Conservation (phyloP, 2,329 filamentous ascomycete genomes). For the Trichoderma oligosporum region DNA sequence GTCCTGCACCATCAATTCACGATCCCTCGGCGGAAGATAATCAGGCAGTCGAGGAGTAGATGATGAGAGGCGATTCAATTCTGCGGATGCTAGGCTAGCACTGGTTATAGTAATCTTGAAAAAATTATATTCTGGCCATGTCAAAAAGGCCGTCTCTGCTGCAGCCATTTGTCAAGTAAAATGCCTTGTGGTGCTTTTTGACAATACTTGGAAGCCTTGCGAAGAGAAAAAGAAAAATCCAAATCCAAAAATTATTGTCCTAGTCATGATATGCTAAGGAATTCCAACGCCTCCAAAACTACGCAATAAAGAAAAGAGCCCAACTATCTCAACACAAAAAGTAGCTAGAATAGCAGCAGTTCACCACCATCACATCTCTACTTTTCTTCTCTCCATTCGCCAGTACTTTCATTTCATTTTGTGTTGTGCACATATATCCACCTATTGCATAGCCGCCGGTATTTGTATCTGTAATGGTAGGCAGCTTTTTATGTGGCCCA, state of each 20-base stretch:
- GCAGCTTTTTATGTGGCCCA: background rate
- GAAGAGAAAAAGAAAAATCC: background rate
- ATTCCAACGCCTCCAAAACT: constrained; percentile 3
- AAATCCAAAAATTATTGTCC: background rate
- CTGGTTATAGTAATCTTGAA: background rate
- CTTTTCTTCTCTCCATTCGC: background rate
- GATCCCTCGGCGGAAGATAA: constrained; percentile 29
- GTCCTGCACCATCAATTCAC: constrained; percentile 45
- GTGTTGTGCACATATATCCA: too few species aligned
- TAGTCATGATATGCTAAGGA: background rate
- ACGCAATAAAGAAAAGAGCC: background rate
- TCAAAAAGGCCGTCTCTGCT: background rate
- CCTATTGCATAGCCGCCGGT: background rate
- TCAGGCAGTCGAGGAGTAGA: constrained; percentile 23
- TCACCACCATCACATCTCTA: background rate
- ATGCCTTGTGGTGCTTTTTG: background rate
- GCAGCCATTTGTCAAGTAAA: background rate
- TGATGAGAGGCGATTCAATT: background rate
- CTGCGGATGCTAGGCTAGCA: background rate
- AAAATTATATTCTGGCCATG: background rate
- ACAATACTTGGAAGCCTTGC: background rate
- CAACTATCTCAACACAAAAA: background rate
- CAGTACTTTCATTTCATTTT: background rate
- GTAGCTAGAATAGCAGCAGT: background rate
- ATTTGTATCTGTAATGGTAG: background rate